Base-by-base conservation (phyloP, 2,329 filamentous ascomycete species). In the Cytospora schulzeri region DNA sequence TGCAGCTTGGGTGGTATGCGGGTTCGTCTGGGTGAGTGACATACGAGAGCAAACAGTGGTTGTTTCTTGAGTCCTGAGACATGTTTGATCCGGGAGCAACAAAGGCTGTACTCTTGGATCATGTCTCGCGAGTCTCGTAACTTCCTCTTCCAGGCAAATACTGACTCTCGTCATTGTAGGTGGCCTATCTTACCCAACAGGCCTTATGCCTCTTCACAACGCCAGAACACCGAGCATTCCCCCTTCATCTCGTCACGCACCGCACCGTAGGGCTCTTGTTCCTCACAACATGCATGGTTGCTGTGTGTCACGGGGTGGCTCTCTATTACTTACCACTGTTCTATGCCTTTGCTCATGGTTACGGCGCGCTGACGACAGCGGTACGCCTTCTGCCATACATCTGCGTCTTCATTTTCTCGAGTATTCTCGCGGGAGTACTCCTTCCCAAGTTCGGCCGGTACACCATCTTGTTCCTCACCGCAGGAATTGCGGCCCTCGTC, bases 321-420 rank as follows among this genome's bases (percentile, higher is more conserved):
- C 73, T 82, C 8, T 86, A 85, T 73, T 86, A 82, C 71, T 79
- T 82, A 9, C 84, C 84, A 0, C 73, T 86, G 0, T 85, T 78
- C 73, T 85, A 85, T 71, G 80, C 83, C 64, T 86, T 85, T 69
- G 76, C 76, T 0, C 75, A 73, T 3, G 78, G 78, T 4, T 76
- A 81, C 33, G 73, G 68, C 3, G 75, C 79, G 0, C 69, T 82
- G 4, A 63, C 74, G n/a, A 76, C 79, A 4, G 79, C 76, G 1
- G 75, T 79, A 1, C 73, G 76, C 3, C 70, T 82, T 0, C 71
- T 83, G 1, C 81, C 79, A 2, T 78, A 78, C 67, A 77, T 81
- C 60, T 68, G 77, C 24, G 66, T 77, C 15, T 71, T 79, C 56
- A 78, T 78, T 51, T 62, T 74, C 57, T 71, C 72, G 41, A 71